Evolutionary conservation across 768 basidiomycete species (phyloP).

Genomic region (Paxillus ammoniavirescens): DNA sequence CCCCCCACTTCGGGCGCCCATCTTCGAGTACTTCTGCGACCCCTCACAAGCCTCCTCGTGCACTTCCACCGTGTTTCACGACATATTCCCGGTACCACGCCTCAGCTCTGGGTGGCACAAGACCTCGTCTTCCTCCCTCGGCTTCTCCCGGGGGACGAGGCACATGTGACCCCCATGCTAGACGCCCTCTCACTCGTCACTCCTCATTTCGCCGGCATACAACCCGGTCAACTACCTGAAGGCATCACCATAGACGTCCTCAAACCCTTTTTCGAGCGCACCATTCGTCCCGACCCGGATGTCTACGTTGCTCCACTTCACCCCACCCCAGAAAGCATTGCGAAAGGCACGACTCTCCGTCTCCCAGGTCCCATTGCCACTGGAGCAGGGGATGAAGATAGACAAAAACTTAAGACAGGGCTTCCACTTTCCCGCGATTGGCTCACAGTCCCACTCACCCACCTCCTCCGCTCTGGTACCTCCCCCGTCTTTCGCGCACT

Average conservation of each 20-base stretch:
- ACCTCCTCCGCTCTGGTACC: constrained; percentile 77
- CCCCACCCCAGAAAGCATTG: constrained; percentile 55
- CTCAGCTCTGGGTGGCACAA: constrained; percentile 66
- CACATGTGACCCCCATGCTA: constrained; percentile 44
- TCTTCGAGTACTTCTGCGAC: constrained; percentile 33
- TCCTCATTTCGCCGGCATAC: constrained; percentile 14
- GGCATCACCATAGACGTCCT: constrained; percentile 29
- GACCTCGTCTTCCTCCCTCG: constrained; percentile 54
- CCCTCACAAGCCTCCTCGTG: constrained; percentile 53
- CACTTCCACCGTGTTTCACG: constrained; percentile 60
- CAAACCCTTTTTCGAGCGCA: constrained; percentile 57
- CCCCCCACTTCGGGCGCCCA: constrained; percentile 5
- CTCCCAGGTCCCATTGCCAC: constrained; percentile 20
- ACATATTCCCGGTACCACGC: constrained; percentile 51
- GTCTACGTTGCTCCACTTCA: constrained; percentile 50
- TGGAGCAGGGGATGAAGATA: constrained; percentile 21
- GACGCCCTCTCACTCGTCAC: constrained; percentile 16
- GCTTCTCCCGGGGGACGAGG: constrained; percentile 76
- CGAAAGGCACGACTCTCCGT: constrained; percentile 53
- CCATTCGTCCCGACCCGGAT: constrained; percentile 41
- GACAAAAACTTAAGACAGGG: constrained; percentile 28
- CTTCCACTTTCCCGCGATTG: constrained; percentile 62
- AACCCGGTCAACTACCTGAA: constrained; percentile 21
- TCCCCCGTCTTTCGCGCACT: constrained; percentile 66
- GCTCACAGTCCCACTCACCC: constrained; percentile 66